phyloP scores from a whole-genome alignment of 805 yeast genomes.

The Monosporozyma solicola region DNA sequence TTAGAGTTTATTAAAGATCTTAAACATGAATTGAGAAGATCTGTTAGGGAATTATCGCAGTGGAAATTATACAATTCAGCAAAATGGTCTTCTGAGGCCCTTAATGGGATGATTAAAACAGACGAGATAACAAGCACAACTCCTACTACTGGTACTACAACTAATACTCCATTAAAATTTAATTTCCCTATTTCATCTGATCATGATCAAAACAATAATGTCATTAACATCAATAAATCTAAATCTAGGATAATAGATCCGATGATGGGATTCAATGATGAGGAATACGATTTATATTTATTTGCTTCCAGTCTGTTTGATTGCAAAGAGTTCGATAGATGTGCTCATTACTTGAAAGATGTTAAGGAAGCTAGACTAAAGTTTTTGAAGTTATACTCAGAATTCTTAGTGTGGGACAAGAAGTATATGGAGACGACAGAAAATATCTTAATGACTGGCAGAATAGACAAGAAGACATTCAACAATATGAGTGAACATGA shows the following conservation, averaged over 20 bases:
- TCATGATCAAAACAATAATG: not conserved
- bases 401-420: constrained; percentile 71
- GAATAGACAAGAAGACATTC: constrained; percentile 6
- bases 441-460: constrained; percentile 43
- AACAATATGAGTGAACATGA: not conserved
- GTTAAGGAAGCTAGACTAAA: constrained; percentile 39
- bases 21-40: constrained; percentile 19
- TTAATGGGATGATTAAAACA: constrained; percentile 42
- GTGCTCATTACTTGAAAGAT: constrained; percentile 47
- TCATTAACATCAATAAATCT: constrained; percentile 6
- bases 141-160: constrained; percentile 8
- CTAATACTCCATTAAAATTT: constrained; percentile 16
- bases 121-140: not conserved
- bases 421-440: constrained; percentile 61
- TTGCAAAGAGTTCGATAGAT: constrained; percentile 77
- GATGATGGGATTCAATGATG: constrained; percentile 10
- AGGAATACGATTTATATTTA: constrained; percentile 39
- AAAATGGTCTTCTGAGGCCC: constrained; percentile 80
- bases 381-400: constrained; percentile 62
- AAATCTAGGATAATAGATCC: constrained; percentile 2
- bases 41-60: constrained; percentile 40
- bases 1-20: constrained; percentile 12
- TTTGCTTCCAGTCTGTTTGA: constrained; percentile 70
- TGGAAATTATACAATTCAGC: constrained; percentile 61
- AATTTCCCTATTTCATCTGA: constrained; percentile 4